Evolutionary conservation across 805 yeast genomes (phyloP).

Genomic region (Sungouiella thailandica): DNA sequence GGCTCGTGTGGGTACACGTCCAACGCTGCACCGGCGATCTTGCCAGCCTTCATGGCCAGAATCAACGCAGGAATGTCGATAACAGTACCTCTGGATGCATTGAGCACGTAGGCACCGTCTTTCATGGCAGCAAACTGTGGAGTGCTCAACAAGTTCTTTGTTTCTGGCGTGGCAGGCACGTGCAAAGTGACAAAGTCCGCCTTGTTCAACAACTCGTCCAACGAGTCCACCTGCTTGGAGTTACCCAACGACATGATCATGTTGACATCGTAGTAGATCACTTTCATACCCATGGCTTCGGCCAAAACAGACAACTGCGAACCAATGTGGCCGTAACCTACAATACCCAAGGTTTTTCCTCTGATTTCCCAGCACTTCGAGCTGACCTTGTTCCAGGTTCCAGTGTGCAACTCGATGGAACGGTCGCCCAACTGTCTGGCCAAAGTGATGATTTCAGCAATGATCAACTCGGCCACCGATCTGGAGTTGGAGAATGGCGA

Average conservation of each 20-base stretch:
- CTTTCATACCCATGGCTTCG: slow-evolving; percentile 97
- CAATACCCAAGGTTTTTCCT: slow-evolving; percentile 95
- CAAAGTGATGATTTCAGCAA: slow-evolving; percentile 87
- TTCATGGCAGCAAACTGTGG: slow-evolving; percentile 96
- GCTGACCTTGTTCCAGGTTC: slow-evolving; percentile 96
- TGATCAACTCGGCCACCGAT: slow-evolving; percentile 96
- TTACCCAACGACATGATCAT: slow-evolving; percentile 97
- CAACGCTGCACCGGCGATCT: slow-evolving; percentile 93
- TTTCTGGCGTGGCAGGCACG: slow-evolving; percentile 92
- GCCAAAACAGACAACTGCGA: slow-evolving; percentile 94
- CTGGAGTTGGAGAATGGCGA: slow-evolving; percentile 98
- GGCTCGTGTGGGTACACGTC: slow-evolving; percentile 98
- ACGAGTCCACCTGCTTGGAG: slow-evolving; percentile 84
- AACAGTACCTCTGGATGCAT: slow-evolving; percentile 97
- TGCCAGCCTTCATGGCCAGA: slow-evolving; percentile 86
- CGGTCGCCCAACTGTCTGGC: slow-evolving; percentile 98
- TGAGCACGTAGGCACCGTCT: slow-evolving; percentile 89
- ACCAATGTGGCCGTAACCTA: slow-evolving; percentile 98
- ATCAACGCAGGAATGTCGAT: slow-evolving; percentile 93
- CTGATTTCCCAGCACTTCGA: slow-evolving; percentile 98
- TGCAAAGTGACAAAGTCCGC: slow-evolving; percentile 91
- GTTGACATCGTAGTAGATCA: slow-evolving; percentile 82
- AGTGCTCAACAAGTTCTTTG: slow-evolving; percentile 81
- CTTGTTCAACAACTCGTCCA: slow-evolving; percentile 72
- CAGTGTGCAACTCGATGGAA: slow-evolving; percentile 91